Conservation (phyloP, 306 rosid genomes). For the Fragaria nilgerrensis region DNA sequence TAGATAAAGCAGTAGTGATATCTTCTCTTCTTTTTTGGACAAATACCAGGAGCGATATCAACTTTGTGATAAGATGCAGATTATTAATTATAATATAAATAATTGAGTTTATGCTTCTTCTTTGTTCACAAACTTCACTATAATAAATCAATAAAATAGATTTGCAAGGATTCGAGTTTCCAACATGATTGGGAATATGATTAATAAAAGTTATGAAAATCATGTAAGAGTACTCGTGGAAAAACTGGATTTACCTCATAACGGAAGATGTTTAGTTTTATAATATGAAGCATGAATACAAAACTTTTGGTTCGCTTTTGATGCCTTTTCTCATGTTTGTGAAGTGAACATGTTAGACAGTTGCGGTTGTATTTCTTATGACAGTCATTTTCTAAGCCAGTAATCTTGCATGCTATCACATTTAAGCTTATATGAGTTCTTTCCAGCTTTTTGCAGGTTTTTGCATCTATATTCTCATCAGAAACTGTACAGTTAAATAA, state of each 20-base stretch:
- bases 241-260: neutral
- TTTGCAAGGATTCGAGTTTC: neutral
- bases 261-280: no score
- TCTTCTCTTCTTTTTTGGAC: no score
- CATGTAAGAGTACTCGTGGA: neutral
- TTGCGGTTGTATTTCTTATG: neutral
- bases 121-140: neutral
- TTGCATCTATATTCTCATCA: slow-evolving; percentile 1
- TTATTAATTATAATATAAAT: no score
- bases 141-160: neutral
- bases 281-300: neutral
- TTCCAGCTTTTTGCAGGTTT: slow-evolving; percentile 17
- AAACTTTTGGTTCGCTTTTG: neutral
- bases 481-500: neutral
- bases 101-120: neutral
- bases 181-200: neutral
- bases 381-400: neutral
- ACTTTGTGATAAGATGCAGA: neutral
- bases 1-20: neutral
- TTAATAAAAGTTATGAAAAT: no score
- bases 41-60: neutral
- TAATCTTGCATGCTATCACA: neutral
- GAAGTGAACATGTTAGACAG: slow-evolving; percentile 1
- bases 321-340: neutral
- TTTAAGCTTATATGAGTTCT: neutral